Evolutionary conservation across 148 eudicot species (phyloP).

Genomic region (Fagopyrum homotropicum): DNA sequence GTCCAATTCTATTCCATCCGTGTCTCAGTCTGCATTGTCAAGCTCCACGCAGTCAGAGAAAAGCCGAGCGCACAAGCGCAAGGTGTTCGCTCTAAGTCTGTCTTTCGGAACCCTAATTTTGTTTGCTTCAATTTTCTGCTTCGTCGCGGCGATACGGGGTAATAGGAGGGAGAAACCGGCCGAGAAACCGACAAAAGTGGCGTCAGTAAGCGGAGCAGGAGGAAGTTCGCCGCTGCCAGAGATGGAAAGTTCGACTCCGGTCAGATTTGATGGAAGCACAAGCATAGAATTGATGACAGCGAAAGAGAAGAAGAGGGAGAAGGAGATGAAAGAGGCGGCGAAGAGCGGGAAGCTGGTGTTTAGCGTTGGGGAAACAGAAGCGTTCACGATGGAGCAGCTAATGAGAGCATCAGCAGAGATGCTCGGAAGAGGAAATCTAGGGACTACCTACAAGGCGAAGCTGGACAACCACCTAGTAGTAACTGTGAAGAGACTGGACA

Average conservation of each 20-base stretch:
- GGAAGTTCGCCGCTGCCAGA: slow-evolving; percentile 8
- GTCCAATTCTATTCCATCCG: slow-evolving; percentile 13
- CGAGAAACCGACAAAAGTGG: neutral
- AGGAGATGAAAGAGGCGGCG: slow-evolving; percentile 12
- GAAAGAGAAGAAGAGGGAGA: slow-evolving; percentile 13
- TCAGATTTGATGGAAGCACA: slow-evolving; percentile 13
- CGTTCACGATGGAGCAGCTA: slow-evolving; percentile 55
- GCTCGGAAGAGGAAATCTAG: slow-evolving; percentile 74
- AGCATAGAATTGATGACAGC: slow-evolving; percentile 16
- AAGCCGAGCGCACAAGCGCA: slow-evolving; percentile 18
- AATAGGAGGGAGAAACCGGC: slow-evolving; percentile 14
- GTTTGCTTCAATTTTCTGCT: slow-evolving; percentile 32
- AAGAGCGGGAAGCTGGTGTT: slow-evolving; percentile 52
- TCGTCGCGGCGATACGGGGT: slow-evolving; percentile 25
- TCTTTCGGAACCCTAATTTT: slow-evolving; percentile 32
- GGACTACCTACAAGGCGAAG: slow-evolving; percentile 80
- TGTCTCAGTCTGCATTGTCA: slow-evolving; percentile 26
- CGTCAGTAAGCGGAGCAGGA: slow-evolving; percentile 1
- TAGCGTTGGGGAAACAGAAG: slow-evolving; percentile 39
- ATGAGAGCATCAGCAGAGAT: slow-evolving; percentile 93
- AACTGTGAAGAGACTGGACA: slow-evolving; percentile 78
- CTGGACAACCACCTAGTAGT: slow-evolving; percentile 50
- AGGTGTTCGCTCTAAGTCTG: slow-evolving; percentile 31
- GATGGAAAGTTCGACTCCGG: slow-evolving; percentile 13
- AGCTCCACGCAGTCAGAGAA: slow-evolving; percentile 24